phyloP scores from a whole-genome alignment of 2,329 filamentous ascomycete species.

The Penicillium aurantiogriseum region DNA sequence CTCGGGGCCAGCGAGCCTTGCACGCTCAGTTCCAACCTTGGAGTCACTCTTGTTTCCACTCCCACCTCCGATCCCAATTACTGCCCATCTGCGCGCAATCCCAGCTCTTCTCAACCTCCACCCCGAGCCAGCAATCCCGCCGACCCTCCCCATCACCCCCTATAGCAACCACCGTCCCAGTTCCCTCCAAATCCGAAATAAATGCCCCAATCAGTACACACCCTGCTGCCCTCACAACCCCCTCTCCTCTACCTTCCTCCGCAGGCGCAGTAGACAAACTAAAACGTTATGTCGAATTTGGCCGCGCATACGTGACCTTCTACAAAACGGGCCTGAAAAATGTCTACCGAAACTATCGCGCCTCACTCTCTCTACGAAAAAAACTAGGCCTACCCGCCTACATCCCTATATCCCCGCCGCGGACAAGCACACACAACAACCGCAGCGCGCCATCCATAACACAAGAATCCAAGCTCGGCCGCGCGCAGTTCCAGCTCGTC shows the following conservation, averaged over 20 bases:
- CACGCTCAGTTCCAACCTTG: background rate
- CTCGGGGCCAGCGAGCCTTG: conserved; percentile 10
- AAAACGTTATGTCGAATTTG: conserved; percentile 49
- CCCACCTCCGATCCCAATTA: background rate
- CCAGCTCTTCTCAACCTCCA: conserved; percentile 21
- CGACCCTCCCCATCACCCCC: conserved; percentile 11
- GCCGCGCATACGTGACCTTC: conserved; percentile 76
- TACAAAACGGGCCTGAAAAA: conserved; percentile 82
- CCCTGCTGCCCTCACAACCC: conserved; percentile 66
- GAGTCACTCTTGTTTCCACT: background rate
- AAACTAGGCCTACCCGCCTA: conserved; percentile 32
- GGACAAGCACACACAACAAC: conserved; percentile 10
- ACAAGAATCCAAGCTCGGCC: conserved; percentile 45
- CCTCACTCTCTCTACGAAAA: conserved; percentile 33
- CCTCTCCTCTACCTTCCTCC: conserved; percentile 49
- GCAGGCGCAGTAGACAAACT: conserved; percentile 42
- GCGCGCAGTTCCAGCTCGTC: conserved; percentile 70
- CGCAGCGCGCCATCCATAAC: conserved; percentile 3
- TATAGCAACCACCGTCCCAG: conserved; percentile 7
- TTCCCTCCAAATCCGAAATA: conserved; percentile 38
- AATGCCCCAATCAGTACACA: conserved; percentile 74
- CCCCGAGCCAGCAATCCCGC: conserved; percentile 8
- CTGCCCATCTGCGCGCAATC: background rate
- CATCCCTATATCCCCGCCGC: conserved; percentile 35
- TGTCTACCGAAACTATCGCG: conserved; percentile 64